Percentiles rank a stretch among this genome's conserved stretches.
Conservation (phyloP, 768 basidiomycete genomes). For the Leccinum uliginosum region DNA sequence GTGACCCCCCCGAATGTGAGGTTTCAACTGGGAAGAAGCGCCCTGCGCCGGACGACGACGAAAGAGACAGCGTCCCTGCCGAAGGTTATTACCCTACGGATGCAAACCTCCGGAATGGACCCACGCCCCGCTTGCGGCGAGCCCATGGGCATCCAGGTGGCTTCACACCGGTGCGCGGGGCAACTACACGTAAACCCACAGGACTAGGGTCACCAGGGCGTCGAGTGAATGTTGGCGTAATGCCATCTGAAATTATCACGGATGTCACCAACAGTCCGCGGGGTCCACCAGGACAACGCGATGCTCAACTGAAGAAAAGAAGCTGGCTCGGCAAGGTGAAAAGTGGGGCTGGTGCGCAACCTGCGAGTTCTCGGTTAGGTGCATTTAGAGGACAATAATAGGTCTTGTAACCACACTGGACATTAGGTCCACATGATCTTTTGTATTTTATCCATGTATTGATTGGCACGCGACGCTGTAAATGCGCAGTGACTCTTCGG, state of each 20-base stretch:
- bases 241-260: slow-evolving; percentile 33
- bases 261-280: slow-evolving; percentile 72
- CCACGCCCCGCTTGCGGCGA: slow-evolving; percentile 59
- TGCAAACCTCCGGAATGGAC: slow-evolving; percentile 36
- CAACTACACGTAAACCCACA: slow-evolving; percentile 32
- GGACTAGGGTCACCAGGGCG: slow-evolving; percentile 48
- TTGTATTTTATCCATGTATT: slow-evolving; percentile 16
- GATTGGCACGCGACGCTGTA: slow-evolving; percentile 2
- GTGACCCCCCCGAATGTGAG: slow-evolving; percentile 30
- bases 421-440: slow-evolving; percentile 6
- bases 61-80: slow-evolving; percentile 53
- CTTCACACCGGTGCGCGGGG: slow-evolving; percentile 67
- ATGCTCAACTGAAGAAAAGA: slow-evolving; percentile 41
- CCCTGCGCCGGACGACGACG: slow-evolving; percentile 74
- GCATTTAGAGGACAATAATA: slow-evolving; percentile 24
- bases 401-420: slow-evolving; percentile 9
- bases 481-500: slow-evolving; percentile 11
- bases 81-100: slow-evolving; percentile 55
- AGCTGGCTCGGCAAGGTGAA: slow-evolving; percentile 74
- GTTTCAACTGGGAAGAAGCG: slow-evolving; percentile 61
- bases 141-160: slow-evolving; percentile 56
- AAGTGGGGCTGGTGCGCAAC: slow-evolving; percentile 31
- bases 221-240: slow-evolving; percentile 37
- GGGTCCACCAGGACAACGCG: slow-evolving; percentile 17
- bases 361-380: slow-evolving; percentile 17